Base-by-base conservation (phyloP, 495 filamentous ascomycete genomes). In the Aspergillus asperescens region DNA sequence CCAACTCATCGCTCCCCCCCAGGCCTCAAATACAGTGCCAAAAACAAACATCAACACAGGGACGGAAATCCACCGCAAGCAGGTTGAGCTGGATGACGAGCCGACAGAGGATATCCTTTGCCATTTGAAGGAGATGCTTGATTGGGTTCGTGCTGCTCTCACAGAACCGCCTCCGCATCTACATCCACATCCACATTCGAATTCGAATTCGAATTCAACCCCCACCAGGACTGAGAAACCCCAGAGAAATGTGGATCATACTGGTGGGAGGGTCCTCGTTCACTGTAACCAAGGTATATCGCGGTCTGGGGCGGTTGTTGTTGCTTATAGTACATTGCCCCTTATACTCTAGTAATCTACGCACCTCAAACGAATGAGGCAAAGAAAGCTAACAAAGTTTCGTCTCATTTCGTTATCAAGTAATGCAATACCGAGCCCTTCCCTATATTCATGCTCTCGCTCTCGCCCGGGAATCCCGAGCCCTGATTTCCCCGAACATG, bases 281-380 rank as follows among this genome's bases (percentile, higher is more conserved):
- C 51, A 47, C 19, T 54, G 51, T 12, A 31, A 40, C 24, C 31
- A 41, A 24, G 51, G 51, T 4, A 38, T 54, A 7, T 54, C 51
- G 22, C 23, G 51, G 1, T 54, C 51, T 19, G 51, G 51, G 9
- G 24, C 42, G 10, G 42, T 54, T 6, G 29, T 54, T 12, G 29
- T 54, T 25, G 51, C 51, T 15, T 54, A 41, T 40, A 29, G 51
- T 54, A 40, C 20, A n/a, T 43, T 9, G 16, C 16, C 15, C 22
- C 9, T 24, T 5, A 13, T 20, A 31, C 25, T 2, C 1, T 10
- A n/a, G 16, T 2, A 2, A n/a, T n/a, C n/a, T n/a, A n/a, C n/a
- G n/a, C n/a, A n/a, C n/a, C n/a, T 23, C 1, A 29, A 4, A 8
- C 16, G 40, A 43, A 5, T 4, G 25, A 43, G 38, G 18, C 15